A percentile compares a stretch with the other conserved stretches of the same genome.
These are phyloP conservation scores for Dentipellis sp. DNA, from an alignment of 768 basidiomycete species.

Conservation along the genomic window DNA sequence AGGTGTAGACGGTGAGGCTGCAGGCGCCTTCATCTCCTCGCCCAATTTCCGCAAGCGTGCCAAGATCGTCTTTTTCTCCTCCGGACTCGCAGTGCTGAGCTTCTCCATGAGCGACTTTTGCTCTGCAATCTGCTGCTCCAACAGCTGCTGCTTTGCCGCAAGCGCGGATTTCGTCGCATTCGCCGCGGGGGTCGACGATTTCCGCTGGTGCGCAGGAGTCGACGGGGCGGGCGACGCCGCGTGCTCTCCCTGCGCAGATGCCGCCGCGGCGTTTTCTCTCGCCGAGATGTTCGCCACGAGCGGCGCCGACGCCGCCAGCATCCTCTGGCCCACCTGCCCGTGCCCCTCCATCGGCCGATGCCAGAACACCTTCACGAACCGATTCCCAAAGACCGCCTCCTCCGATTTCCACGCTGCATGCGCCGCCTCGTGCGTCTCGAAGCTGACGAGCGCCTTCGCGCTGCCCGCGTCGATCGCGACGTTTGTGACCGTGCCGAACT, in stretches of 20 bases:
- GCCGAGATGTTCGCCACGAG: conserved; percentile 54
- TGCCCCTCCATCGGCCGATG: conserved; percentile 90
- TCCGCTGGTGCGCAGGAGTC: conserved; percentile 24
- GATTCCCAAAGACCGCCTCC: conserved; percentile 90
- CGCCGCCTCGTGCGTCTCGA: conserved; percentile 75
- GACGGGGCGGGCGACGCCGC: conserved; percentile 20
- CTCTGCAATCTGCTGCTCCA: conserved; percentile 79
- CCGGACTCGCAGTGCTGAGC: conserved; percentile 48
- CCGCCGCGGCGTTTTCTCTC: conserved; percentile 22
- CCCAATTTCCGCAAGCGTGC: conserved; percentile 62
- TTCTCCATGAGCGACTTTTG: conserved; percentile 80
- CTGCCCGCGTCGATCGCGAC: conserved; percentile 74
- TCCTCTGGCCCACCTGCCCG: conserved; percentile 66
- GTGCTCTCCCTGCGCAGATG: conserved; percentile 13
- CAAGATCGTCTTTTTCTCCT: conserved; percentile 79
- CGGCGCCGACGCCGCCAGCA: conserved; percentile 75
- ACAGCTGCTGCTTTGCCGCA: conserved; percentile 63
- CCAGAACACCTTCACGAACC: conserved; percentile 96
- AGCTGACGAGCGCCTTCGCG: conserved; percentile 82
- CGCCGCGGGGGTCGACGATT: conserved; percentile 24
- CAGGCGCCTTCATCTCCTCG: conserved; percentile 60
- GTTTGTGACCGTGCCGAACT: conserved; percentile 87
- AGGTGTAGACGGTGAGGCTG: conserved; percentile 21
- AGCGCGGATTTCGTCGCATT: conserved; percentile 36
- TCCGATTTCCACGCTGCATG: conserved; percentile 86